These are phyloP conservation scores for Boletales sp. DNA, from an alignment of 768 basidiomycete species.

Conservation along the genomic window DNA sequence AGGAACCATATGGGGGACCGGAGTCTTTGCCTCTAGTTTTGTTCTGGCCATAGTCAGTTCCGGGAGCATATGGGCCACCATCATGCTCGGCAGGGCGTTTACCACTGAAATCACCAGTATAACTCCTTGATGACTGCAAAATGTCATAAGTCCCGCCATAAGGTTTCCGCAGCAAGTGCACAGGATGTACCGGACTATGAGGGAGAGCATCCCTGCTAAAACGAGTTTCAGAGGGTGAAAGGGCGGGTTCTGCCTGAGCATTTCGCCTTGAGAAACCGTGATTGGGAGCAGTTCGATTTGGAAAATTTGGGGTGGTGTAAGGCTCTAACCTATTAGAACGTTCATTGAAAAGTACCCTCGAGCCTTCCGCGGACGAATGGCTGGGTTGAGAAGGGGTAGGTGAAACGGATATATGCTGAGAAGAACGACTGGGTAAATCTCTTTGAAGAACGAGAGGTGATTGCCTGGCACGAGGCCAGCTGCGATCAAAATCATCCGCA, in stretches of 20 bases:
- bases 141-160: slow-evolving; percentile 19
- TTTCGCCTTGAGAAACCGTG: slow-evolving; percentile 39
- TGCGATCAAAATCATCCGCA: slow-evolving; percentile 91
- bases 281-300: slow-evolving; percentile 36
- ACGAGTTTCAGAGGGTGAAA: slow-evolving; percentile 41
- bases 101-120: slow-evolving; percentile 15
- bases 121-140: slow-evolving; percentile 16
- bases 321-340: slow-evolving; percentile 88
- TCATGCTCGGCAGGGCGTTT: slow-evolving; percentile 20
- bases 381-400: slow-evolving; percentile 36
- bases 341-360: slow-evolving; percentile 92
- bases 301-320: slow-evolving; percentile 52
- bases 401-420: slow-evolving; percentile 30
- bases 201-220: slow-evolving; percentile 44
- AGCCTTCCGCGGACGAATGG: slow-evolving; percentile 52
- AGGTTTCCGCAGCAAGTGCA: slow-evolving; percentile 64
- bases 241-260: slow-evolving; percentile 40
- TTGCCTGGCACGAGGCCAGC: slow-evolving; percentile 79
- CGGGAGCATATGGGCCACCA: slow-evolving; percentile 5
- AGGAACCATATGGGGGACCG: slow-evolving; percentile 6
- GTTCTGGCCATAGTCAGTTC: slow-evolving; percentile 17
- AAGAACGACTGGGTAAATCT: slow-evolving; percentile 35
- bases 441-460: slow-evolving; percentile 43
- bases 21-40: slow-evolving; percentile 17
- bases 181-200: slow-evolving; percentile 35